Conservation (phyloP, 2,329 filamentous ascomycete species). For the Thermoascus crustaceus region DNA sequence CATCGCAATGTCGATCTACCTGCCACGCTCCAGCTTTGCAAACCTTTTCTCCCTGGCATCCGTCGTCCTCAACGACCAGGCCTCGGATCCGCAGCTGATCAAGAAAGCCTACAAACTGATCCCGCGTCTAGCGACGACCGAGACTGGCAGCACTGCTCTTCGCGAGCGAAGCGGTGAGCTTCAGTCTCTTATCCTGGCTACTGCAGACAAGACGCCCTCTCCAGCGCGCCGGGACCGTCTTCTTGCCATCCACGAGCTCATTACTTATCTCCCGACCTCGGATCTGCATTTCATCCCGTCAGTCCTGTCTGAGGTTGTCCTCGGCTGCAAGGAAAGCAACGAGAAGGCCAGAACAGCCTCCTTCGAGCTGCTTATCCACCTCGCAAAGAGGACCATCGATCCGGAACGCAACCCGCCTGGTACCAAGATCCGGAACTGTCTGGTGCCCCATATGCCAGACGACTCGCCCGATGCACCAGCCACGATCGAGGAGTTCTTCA, state of each 20-base stretch:
- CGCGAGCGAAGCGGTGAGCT: slow-evolving; percentile 67
- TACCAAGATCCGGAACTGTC: slow-evolving; percentile 74
- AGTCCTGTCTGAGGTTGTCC: slow-evolving; percentile 86
- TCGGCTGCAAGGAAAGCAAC: slow-evolving; percentile 95
- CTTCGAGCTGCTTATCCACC: slow-evolving; percentile 80
- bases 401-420: slow-evolving; percentile 47
- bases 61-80: slow-evolving; percentile 63
- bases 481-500: slow-evolving; percentile 89
- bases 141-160: slow-evolving; percentile 67
- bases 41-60: slow-evolving; percentile 81
- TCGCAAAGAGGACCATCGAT: slow-evolving; percentile 74
- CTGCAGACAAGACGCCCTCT: slow-evolving; percentile 74
- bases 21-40: slow-evolving; percentile 77
- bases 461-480: slow-evolving; percentile 71
- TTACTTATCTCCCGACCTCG: slow-evolving; percentile 66
- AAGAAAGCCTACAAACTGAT: slow-evolving; percentile 99
- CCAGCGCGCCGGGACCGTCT: slow-evolving; percentile 82
- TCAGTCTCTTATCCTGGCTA: slow-evolving; percentile 70
- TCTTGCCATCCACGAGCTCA: slow-evolving; percentile 68
- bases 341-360: slow-evolving; percentile 84
- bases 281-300: slow-evolving; percentile 90
- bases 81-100: slow-evolving; percentile 74
- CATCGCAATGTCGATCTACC: slow-evolving; percentile 89
- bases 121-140: slow-evolving; percentile 75
- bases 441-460: slow-evolving; percentile 76